Percentiles rank a stretch among this genome's conserved stretches.
phyloP scores from a whole-genome alignment of 2,329 filamentous ascomycete species.

The Pseudovirgaria hyperparasitica region DNA sequence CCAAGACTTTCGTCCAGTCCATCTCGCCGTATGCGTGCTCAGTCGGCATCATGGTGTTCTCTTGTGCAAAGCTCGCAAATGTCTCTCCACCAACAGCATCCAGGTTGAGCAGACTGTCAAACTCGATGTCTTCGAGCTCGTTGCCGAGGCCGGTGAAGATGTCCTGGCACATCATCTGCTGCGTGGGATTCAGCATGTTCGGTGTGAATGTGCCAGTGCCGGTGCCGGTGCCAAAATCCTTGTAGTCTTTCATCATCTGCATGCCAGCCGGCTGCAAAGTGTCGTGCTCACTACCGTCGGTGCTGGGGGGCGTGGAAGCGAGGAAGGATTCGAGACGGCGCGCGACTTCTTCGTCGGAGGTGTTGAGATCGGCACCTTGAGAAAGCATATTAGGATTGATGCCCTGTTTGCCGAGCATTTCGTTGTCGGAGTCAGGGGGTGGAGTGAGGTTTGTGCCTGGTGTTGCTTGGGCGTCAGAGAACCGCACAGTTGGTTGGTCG shows the following conservation, averaged over 20 bases:
- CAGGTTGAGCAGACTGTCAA: conserved; percentile 26
- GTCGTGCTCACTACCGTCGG: conserved; percentile 20
- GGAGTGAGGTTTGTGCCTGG: conserved; percentile 23
- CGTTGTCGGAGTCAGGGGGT: conserved; percentile 23
- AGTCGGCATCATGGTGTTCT: too few species aligned
- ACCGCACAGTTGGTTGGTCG: conserved; percentile 11
- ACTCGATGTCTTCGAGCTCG: conserved; percentile 27
- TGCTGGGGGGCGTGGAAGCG: conserved; percentile 36
- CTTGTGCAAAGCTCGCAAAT: conserved; percentile 13
- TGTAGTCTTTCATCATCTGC: conserved; percentile 6
- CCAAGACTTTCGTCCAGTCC: too few species aligned
- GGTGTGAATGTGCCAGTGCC: not conserved
- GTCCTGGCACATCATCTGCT: conserved; percentile 20
- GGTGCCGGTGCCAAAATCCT: conserved; percentile 1
- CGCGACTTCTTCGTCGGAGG: conserved; percentile 35
- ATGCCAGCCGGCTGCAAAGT: conserved; percentile 9
- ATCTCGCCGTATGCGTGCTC: too few species aligned
- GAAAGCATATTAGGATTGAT: too few species aligned
- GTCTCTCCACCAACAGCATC: conserved; percentile 26
- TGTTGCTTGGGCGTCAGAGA: conserved; percentile 5
- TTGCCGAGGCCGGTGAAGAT: conserved; percentile 22
- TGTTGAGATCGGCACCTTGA: conserved; percentile 15
- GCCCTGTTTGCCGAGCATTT: conserved; percentile 11
- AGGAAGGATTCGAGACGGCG: conserved; percentile 35
- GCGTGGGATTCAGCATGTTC: conserved; percentile 10